phyloP scores from a whole-genome alignment of 2,329 filamentous ascomycete genomes.

The Sporothrix dimorphospora region DNA sequence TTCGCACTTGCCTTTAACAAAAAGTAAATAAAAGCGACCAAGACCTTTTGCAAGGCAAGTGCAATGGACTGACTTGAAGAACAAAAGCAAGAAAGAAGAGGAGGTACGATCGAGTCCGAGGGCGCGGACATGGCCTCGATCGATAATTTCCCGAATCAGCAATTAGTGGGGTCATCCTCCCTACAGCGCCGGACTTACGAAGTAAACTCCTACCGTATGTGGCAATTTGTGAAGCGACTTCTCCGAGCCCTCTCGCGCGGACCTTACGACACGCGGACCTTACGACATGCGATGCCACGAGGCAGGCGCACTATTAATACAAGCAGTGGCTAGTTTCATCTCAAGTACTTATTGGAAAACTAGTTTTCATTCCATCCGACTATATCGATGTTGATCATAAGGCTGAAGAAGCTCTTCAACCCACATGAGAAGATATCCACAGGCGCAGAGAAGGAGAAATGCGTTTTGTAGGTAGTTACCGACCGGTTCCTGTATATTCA shows the following conservation, averaged over 20 bases:
- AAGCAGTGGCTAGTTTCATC: background rate
- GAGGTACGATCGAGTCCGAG: background rate
- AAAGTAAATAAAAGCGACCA: background rate
- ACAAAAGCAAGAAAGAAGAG: background rate
- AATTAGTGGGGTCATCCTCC: background rate
- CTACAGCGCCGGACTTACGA: slow-evolving; percentile 3
- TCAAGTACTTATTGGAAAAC: background rate
- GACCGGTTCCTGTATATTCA: background rate
- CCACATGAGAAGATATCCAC: background rate
- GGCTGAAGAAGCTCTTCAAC: background rate
- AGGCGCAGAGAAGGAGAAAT: background rate
- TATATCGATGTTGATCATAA: slow-evolving; percentile 1
- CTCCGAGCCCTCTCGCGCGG: background rate
- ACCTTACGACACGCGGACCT: background rate
- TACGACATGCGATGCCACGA: slow-evolving; percentile 15
- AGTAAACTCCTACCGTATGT: slow-evolving; percentile 1
- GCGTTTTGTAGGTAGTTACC: background rate
- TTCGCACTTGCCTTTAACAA: background rate
- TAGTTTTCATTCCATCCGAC: background rate
- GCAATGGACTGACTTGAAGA: background rate
- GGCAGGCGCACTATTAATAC: slow-evolving; percentile 5
- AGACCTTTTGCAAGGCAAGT: background rate
- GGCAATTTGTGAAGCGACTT: background rate
- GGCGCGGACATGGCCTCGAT: background rate
- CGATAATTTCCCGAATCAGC: background rate